Evolutionary conservation across 495 filamentous ascomycete species (phyloP).

Genomic region (Neurospora cerealis): DNA sequence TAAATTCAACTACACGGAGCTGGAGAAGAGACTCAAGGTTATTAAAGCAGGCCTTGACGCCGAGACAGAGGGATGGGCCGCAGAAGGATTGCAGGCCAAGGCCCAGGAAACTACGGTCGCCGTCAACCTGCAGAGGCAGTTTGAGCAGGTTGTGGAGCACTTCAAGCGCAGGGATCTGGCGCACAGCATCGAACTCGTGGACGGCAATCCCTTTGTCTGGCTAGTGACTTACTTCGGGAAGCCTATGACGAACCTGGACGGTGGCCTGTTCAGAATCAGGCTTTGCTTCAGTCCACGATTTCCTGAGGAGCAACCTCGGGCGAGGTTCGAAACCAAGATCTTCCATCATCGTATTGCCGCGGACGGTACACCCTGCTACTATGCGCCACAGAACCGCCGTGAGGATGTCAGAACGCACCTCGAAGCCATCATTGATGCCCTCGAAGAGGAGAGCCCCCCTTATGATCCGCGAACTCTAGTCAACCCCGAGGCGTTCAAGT

Average conservation of each 20-base stretch:
- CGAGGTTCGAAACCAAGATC: slow-evolving; percentile 67
- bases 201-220: slow-evolving; percentile 63
- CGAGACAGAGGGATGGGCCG: slow-evolving; percentile 63
- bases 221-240: slow-evolving; percentile 73
- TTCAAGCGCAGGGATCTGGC: slow-evolving; percentile 60
- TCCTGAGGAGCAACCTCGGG: slow-evolving; percentile 82
- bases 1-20: slow-evolving; percentile 68
- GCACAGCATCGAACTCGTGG: slow-evolving; percentile 62
- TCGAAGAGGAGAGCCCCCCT: slow-evolving; percentile 79
- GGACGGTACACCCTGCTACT: slow-evolving; percentile 76
- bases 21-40: slow-evolving; percentile 55
- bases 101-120: slow-evolving; percentile 64
- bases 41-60: slow-evolving; percentile 59
- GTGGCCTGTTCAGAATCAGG: slow-evolving; percentile 75
- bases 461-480: slow-evolving; percentile 89
- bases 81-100: slow-evolving; percentile 52
- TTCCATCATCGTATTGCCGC: slow-evolving; percentile 84
- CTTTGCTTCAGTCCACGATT: slow-evolving; percentile 80
- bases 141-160: slow-evolving; percentile 67
- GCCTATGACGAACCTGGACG: slow-evolving; percentile 89
- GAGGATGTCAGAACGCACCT: slow-evolving; percentile 82
- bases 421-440: slow-evolving; percentile 67
- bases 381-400: slow-evolving; percentile 44
- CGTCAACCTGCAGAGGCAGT: slow-evolving; percentile 71
- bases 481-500: slow-evolving; percentile 72